Evolutionary conservation across 148 eudicot genomes (phyloP), one percentile per base, ranked within the genome.

Genomic region (Pharnaceum exiguum): DNA sequence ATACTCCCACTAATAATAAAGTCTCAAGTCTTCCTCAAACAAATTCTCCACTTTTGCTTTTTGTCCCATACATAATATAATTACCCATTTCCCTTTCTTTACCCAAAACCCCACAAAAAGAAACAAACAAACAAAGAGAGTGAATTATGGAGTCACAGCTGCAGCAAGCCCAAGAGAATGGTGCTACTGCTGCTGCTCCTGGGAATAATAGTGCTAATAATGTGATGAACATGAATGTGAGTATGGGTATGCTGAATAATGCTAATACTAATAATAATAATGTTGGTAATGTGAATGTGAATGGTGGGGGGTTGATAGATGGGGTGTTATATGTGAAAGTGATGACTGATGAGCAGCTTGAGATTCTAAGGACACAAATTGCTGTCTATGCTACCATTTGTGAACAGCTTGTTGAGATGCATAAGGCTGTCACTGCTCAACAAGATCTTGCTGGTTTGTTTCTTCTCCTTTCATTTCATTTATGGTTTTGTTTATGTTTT

Each of bases 281-380:
- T 24, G 28, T 26, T 10, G 58, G 40, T 10, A 36, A 22, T 32
- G 32, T 0, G 23, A 32, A 24, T 60, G 55, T 37, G 10, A 48
- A 38, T 29, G 61, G 46, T 15, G 53, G 29, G 19, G 27, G 31
- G 68, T n/a, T 37, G 26, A 40, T 63, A n/a, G 64, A 61, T 30
- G 78, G 76, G n/a, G 79, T 71, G 33, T 70, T 85, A 64, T 83
- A 77, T 56, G 90, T 81, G 31, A 86, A 83, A 45, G 90, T 89
- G 22, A 89, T 89, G 97, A 89, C 95, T 0, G 97, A 89, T 65
- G 95, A 89, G 64, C 97, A 89, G 53, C 80, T 83, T 66, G 90
- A 89, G 62, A 75, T 81, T 22, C 79, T 89, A 0, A 68, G 95
- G 2, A 83, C 82, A 49, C 97, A 89, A 78, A 89, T 89, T 37